These are phyloP conservation scores for Vitrella brassicaformis DNA, from an alignment of 73 alveolate species.

Conservation along the genomic window DNA sequence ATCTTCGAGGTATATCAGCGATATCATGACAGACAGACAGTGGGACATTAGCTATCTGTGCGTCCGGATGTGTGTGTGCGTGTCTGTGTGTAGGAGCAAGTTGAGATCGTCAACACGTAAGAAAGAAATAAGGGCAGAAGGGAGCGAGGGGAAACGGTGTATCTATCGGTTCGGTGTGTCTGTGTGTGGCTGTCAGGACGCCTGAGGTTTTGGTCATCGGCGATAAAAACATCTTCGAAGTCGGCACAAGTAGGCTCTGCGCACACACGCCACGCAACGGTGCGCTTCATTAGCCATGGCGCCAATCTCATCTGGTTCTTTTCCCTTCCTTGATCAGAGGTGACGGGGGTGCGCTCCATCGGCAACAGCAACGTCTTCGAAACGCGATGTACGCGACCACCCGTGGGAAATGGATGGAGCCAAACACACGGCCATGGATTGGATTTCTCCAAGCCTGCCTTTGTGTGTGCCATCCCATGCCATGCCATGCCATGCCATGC, in stretches of 20 bases:
- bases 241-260: not conserved
- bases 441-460: not conserved
- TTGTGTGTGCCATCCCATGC: too few relatives aligned
- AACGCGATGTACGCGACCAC: not conserved
- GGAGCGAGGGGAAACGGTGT: not conserved
- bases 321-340: too few relatives aligned
- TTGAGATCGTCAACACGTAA: not conserved
- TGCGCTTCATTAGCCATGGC: too few relatives aligned
- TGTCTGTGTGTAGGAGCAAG: too few relatives aligned
- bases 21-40: too few relatives aligned
- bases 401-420: too few relatives aligned
- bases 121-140: not conserved
- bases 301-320: too few relatives aligned
- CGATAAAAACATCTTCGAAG: not conserved
- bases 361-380: not conserved
- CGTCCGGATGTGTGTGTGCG: too few relatives aligned
- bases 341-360: not conserved
- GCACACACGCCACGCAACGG: too few relatives aligned
- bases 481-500: too few relatives aligned
- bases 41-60: too few relatives aligned
- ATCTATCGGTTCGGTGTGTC: not conserved
- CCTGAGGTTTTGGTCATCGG: not conserved
- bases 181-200: not conserved
- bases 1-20: too few relatives aligned
- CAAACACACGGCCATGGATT: not conserved